Evolutionary conservation across 768 basidiomycete genomes (phyloP).

Genomic region (Agrocybe pediades): DNA sequence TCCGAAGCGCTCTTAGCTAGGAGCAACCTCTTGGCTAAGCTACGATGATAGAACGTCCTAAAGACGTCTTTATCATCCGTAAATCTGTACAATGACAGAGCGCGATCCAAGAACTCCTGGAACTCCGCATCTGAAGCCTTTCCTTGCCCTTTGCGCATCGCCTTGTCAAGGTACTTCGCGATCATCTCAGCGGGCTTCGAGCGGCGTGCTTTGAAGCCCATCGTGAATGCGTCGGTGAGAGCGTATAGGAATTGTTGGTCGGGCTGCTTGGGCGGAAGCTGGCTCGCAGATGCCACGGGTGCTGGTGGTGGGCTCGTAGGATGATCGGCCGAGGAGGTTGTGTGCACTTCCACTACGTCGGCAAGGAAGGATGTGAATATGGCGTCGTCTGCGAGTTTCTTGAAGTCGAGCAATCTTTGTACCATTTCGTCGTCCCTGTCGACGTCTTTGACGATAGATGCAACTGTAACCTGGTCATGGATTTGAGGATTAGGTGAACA

Average conservation of each 20-base stretch:
- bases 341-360: slow-evolving; percentile 26
- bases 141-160: slow-evolving; percentile 87
- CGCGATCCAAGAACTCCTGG: slow-evolving; percentile 61
- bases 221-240: slow-evolving; percentile 68
- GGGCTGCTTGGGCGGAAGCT: slow-evolving; percentile 33
- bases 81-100: slow-evolving; percentile 77
- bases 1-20: slow-evolving; percentile 84
- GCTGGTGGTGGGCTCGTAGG: slow-evolving; percentile 6
- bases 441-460: slow-evolving; percentile 64
- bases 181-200: slow-evolving; percentile 92
- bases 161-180: slow-evolving; percentile 85
- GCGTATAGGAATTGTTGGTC: slow-evolving; percentile 68
- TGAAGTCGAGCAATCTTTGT: slow-evolving; percentile 66
- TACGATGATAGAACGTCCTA: slow-evolving; percentile 87
- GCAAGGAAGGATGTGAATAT: slow-evolving; percentile 54
- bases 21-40: slow-evolving; percentile 84
- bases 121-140: slow-evolving; percentile 64
- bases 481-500: background rate
- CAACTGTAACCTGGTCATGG: slow-evolving; percentile 50
- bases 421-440: slow-evolving; percentile 79
- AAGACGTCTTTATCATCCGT: slow-evolving; percentile 95
- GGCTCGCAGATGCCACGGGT: slow-evolving; percentile 29
- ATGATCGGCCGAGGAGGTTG: slow-evolving; percentile 14
- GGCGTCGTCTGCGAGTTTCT: slow-evolving; percentile 53
- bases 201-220: slow-evolving; percentile 72